Conservation (phyloP, 1,284 basidiomycete genomes). For the Cutaneotrichosporon cutaneum region DNA sequence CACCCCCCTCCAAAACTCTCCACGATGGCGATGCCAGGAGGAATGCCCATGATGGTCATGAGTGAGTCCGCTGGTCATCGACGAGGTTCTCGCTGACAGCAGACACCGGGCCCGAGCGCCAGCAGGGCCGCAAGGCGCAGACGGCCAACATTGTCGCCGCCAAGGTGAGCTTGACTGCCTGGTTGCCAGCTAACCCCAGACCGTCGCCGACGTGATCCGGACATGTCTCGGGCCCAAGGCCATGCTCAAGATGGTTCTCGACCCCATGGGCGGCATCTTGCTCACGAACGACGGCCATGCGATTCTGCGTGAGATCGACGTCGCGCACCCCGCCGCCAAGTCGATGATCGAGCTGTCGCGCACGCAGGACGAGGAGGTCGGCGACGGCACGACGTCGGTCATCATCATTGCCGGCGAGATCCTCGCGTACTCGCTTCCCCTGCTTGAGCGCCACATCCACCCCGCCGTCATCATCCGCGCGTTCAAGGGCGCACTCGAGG, state of each 20-base stretch:
- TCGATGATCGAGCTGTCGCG: conserved; percentile 97
- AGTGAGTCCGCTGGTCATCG: conserved; percentile 44
- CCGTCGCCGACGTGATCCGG: conserved; percentile 96
- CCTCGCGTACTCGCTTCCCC: conserved; percentile 49
- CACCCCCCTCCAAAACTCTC: conserved; percentile 4
- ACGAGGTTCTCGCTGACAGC: conserved; percentile 25
- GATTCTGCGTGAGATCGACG: conserved; percentile 95
- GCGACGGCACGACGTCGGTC: conserved; percentile 95
- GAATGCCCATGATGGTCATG: conserved; percentile 56
- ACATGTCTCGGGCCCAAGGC: conserved; percentile 97
- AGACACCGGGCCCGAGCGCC: conserved; percentile 92
- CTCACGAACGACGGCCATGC: conserved; percentile 98
- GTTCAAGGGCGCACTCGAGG: conserved; percentile 91
- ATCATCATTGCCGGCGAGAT: conserved; percentile 65
- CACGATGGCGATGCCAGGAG: conserved; percentile 36
- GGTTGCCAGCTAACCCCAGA: conserved; percentile 62
- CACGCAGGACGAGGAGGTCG: conserved; percentile 98
- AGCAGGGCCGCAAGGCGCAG: conserved; percentile 92
- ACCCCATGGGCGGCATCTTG: conserved; percentile 97
- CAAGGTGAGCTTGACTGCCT: conserved; percentile 77
- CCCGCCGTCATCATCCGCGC: conserved; percentile 98
- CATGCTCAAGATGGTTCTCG: conserved; percentile 99
- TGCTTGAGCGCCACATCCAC: conserved; percentile 94
- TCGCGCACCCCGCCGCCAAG: conserved; percentile 96
- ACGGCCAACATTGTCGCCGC: conserved; percentile 96